Base-by-base conservation (phyloP, 2,329 filamentous ascomycete genomes). In the Ophiostoma tasmaniense region DNA sequence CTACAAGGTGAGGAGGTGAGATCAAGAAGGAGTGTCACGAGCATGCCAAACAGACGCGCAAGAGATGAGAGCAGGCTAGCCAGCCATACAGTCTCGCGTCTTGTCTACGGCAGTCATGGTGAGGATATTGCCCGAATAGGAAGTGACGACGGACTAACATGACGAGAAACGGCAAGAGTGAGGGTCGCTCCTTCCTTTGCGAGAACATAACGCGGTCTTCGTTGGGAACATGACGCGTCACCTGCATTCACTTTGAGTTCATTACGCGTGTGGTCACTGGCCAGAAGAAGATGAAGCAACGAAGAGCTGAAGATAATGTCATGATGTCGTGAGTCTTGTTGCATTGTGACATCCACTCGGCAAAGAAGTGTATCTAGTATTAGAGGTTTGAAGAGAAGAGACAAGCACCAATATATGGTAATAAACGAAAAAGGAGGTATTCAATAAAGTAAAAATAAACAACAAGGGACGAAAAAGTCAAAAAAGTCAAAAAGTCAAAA, bases 131-230 rank as follows among this genome's bases (percentile, higher is more conserved):
- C 66, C 69, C 37, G n/a, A 64, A 33, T 22, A 42, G 66, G 69
- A 70, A 70, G 69, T 61, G 30, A 67, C 69, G 69, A 68, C 66
- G 52, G 62, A 65, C 66, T 68, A 66, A 67, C 59, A 68, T 62
- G 50, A 25, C 1, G 10, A 39, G n/a, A 59, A 14, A 22, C 17
- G 59, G 61, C 61, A 64, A 22, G 61, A 64, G 61, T 11, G 33
- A 64, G 17, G 61, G 61, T 37, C 61, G 68, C n/a, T 59, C 66
- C 66, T 67, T 69, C 68, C 65, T 7, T 28, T 50, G 30, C 20
- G 28, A 39, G 45, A 52, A 30, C 14, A n/a, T 14, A 37, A 39
- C 30, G n/a, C 61, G 61, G 55, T 33, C n/a, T 17, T 33, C 5
- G 2, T 62, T 10, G 37, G 37, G 17, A 17, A 33, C 28, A 10